Evolutionary conservation across 345 rosid genomes (phyloP).

Genomic region (Turritis glabra): DNA sequence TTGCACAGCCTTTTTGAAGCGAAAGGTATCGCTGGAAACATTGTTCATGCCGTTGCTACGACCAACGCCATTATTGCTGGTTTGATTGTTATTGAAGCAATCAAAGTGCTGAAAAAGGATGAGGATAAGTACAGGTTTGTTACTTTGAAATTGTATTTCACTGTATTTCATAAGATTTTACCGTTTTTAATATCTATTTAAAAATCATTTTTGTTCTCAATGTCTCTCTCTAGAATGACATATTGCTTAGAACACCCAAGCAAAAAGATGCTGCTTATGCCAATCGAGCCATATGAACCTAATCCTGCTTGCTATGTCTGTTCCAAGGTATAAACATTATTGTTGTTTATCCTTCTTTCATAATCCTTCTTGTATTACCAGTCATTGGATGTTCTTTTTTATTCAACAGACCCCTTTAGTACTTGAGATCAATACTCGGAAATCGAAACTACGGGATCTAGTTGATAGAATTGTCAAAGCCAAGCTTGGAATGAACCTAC

Average conservation of each 20-base stretch:
- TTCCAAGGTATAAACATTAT: slow-evolving; percentile 64
- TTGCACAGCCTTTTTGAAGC: slow-evolving; percentile 98
- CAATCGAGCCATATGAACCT: slow-evolving; percentile 90
- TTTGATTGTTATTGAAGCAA: slow-evolving; percentile 93
- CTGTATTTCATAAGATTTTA: background rate
- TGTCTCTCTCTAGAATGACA: slow-evolving; percentile 66
- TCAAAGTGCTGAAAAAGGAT: slow-evolving; percentile 84
- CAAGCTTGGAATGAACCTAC: slow-evolving; percentile 93
- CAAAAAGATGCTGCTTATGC: slow-evolving; percentile 93
- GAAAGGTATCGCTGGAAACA: slow-evolving; percentile 98
- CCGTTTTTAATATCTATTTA: background rate
- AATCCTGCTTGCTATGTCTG: slow-evolving; percentile 95
- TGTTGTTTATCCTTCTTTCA: slow-evolving; percentile 7
- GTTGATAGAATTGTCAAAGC: slow-evolving; percentile 94
- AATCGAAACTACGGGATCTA: slow-evolving; percentile 79
- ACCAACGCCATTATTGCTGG: slow-evolving; percentile 97
- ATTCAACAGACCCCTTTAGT: slow-evolving; percentile 72
- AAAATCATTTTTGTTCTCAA: slow-evolving; percentile 8
- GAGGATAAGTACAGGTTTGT: slow-evolving; percentile 66
- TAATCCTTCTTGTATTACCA: slow-evolving; percentile 13
- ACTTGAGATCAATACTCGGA: slow-evolving; percentile 78
- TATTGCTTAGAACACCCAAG: slow-evolving; percentile 90
- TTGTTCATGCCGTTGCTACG: slow-evolving; percentile 98
- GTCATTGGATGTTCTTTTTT: slow-evolving; percentile 18
- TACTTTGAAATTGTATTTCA: slow-evolving; percentile 18